phyloP scores from a whole-genome alignment of 306 rosid species.

The Senna siamea region DNA sequence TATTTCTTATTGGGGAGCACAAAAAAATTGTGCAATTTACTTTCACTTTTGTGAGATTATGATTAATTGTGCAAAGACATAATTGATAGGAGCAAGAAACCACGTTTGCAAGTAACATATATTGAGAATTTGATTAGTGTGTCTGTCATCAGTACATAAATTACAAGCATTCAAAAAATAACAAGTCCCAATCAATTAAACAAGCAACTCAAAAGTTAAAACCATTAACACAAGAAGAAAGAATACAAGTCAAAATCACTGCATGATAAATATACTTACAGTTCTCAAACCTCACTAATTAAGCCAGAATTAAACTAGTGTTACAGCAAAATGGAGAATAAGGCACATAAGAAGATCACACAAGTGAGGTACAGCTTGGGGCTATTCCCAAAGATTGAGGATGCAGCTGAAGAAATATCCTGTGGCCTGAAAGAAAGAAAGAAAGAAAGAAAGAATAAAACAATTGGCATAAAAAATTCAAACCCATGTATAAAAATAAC shows the following conservation, averaged over 20 bases:
- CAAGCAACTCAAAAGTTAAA: conserved; percentile 27
- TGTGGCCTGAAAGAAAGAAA: conserved; percentile 58
- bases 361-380: conserved; percentile 51
- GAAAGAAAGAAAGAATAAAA: conserved; percentile 34
- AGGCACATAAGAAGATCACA: conserved; percentile 46
- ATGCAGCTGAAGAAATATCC: conserved; percentile 48
- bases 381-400: conserved; percentile 36
- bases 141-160: conserved; percentile 46
- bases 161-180: conserved; percentile 65
- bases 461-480: conserved; percentile 7
- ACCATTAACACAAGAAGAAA: conserved; percentile 34
- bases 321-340: conserved; percentile 47
- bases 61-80: neutral
- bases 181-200: conserved; percentile 54
- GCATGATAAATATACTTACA: conserved; percentile 59
- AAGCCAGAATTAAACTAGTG: conserved; percentile 13
- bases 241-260: conserved; percentile 59
- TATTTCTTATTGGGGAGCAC: too few species aligned
- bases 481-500: neutral
- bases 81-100: neutral
- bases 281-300: conserved; percentile 52
- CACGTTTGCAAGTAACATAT: conserved; percentile 36
- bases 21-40: too few species aligned
- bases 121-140: conserved; percentile 49
- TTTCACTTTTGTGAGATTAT: too few species aligned